Evolutionary conservation across 495 filamentous ascomycete genomes (phyloP).

Genomic region (Neurospora sublineolata): DNA sequence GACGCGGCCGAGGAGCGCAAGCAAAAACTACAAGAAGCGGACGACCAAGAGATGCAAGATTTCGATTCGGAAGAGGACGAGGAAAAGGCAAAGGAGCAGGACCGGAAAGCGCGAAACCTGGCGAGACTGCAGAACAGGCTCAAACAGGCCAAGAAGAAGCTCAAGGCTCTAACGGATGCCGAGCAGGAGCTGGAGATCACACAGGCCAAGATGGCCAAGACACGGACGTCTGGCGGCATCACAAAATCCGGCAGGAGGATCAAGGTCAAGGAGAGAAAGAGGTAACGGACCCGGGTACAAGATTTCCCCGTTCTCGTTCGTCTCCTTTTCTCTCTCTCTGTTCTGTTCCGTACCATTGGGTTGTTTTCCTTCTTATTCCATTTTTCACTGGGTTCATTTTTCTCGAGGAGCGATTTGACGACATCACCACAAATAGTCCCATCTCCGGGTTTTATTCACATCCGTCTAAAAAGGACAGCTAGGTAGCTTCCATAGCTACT

Average conservation of each 20-base stretch:
- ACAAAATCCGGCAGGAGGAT: constrained; percentile 75
- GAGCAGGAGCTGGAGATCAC: constrained; percentile 66
- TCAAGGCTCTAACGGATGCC: constrained; percentile 56
- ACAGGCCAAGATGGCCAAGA: constrained; percentile 55
- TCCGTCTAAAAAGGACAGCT: not conserved
- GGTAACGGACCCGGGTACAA: constrained; percentile 31
- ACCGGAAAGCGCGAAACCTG: constrained; percentile 36
- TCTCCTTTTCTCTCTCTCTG: not conserved
- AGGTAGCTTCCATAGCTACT: not conserved
- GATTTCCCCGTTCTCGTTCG: not conserved
- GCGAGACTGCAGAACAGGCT: constrained; percentile 39
- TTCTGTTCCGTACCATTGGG: not conserved
- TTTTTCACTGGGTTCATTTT: constrained; percentile 3
- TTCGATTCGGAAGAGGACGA: constrained; percentile 33
- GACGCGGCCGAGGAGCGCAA: constrained; percentile 26
- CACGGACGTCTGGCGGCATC: constrained; percentile 55
- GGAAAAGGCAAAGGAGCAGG: constrained; percentile 34
- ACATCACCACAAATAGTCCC: not conserved
- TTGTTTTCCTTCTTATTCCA: constrained; percentile 2
- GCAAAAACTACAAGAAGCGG: constrained; percentile 24
- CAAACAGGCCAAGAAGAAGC: constrained; percentile 52
- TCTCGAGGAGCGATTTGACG: not conserved
- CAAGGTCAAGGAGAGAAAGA: constrained; percentile 73
- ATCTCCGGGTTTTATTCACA: not conserved
- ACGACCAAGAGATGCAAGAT: constrained; percentile 25